Evolutionary conservation across 306 rosid genomes (phyloP).

Genomic region (Pterocarpus macrocarpus): DNA sequence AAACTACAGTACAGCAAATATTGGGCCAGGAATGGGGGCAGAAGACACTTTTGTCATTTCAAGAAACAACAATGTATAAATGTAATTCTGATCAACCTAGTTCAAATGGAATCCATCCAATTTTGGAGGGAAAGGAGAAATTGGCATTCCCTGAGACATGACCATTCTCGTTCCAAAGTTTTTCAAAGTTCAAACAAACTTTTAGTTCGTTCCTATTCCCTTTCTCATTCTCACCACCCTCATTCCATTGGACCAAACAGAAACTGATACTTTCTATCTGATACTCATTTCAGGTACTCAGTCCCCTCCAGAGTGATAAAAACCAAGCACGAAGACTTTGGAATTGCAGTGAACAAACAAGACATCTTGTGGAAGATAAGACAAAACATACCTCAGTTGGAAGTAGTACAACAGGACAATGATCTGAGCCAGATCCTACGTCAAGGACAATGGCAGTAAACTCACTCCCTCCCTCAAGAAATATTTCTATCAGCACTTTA

Average conservation of each 20-base stretch:
- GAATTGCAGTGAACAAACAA: constrained; percentile 42
- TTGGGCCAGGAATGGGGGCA: not conserved
- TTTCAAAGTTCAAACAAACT: not conserved
- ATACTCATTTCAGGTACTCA: constrained; percentile 7
- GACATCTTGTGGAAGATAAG: constrained; percentile 22
- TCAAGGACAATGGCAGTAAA: constrained; percentile 96
- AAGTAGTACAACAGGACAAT: constrained; percentile 82
- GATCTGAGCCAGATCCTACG: constrained; percentile 80
- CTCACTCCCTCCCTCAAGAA: constrained; percentile 96
- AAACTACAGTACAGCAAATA: not conserved
- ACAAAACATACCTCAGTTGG: constrained; percentile 81
- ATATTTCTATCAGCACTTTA: constrained; percentile 85
- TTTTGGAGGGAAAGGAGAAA: constrained; percentile 14
- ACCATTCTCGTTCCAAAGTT: not conserved
- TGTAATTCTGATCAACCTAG: not conserved
- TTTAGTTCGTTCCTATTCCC: constrained; percentile 10
- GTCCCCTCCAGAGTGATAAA: not conserved
- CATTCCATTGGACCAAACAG: constrained; percentile 28
- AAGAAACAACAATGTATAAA: not conserved
- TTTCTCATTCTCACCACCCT: constrained; percentile 7
- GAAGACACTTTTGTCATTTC: constrained; percentile 7
- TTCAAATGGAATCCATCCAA: constrained; percentile 14
- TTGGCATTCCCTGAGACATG: not conserved
- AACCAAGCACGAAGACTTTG: constrained; percentile 14
- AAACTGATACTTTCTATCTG: constrained; percentile 11